phyloP scores from a whole-genome alignment of 2,329 filamentous ascomycete species.

The Pseudomassariella vexata region DNA sequence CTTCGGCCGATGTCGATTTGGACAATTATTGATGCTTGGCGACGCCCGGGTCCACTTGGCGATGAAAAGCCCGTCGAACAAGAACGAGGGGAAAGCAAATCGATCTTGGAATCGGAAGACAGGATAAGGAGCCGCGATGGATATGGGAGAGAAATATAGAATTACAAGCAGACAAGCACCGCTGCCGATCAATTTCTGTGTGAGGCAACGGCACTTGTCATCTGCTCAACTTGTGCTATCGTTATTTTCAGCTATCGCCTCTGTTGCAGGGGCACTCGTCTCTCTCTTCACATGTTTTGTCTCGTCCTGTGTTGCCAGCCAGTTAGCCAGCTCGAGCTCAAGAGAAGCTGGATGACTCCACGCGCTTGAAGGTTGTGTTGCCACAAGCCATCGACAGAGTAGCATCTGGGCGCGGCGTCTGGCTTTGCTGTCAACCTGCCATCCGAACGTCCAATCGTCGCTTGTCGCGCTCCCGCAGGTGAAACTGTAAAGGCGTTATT shows the following conservation, averaged over 20 bases:
- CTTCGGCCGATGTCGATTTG: constrained; percentile 1
- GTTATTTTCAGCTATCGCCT: constrained; percentile 1
- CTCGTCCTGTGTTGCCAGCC: no score
- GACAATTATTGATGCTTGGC: neutral
- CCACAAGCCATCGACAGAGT: no score
- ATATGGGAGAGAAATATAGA: neutral
- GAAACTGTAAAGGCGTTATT: no score
- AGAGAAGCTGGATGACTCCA: no score
- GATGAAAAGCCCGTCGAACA: no score
- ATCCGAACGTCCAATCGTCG: no score
- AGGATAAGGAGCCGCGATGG: neutral
- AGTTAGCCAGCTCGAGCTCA: no score
- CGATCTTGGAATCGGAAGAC: no score
- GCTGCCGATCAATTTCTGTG: neutral
- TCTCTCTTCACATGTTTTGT: constrained; percentile 4
- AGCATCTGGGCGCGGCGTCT: no score
- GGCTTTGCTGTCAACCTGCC: no score
- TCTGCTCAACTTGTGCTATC: neutral
- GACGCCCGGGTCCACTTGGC: neutral
- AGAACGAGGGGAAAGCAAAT: constrained; percentile 1
- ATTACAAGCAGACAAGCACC: neutral
- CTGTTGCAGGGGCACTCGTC: constrained; percentile 1
- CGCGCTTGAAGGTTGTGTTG: no score
- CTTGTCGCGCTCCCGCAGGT: neutral
- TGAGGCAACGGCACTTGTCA: neutral